Conservation (phyloP, 805 yeast genomes). For the Ogataea neopini region DNA sequence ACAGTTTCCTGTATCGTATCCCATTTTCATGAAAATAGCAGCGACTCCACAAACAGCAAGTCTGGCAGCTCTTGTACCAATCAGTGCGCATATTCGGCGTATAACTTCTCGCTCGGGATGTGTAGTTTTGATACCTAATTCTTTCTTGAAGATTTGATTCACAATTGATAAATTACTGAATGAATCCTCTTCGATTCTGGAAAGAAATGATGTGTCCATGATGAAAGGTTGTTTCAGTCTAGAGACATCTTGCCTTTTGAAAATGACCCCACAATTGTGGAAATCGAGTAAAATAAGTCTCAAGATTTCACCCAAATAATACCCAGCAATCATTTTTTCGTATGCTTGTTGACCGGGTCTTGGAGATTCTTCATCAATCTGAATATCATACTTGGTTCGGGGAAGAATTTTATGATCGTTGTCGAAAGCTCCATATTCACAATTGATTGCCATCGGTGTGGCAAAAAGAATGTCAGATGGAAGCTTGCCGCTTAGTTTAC, state of each 20-base stretch:
- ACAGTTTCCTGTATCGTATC: constrained; percentile 72
- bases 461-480: constrained; percentile 59
- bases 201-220: constrained; percentile 88
- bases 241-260: constrained; percentile 66
- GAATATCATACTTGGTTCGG: constrained; percentile 83
- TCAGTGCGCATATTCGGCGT: constrained; percentile 78
- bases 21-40: constrained; percentile 87
- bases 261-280: constrained; percentile 61
- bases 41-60: constrained; percentile 94
- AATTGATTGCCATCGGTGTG: constrained; percentile 91
- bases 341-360: constrained; percentile 95
- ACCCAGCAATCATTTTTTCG: constrained; percentile 97
- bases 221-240: constrained; percentile 63
- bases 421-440: constrained; percentile 98
- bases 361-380: constrained; percentile 83
- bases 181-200: constrained; percentile 86
- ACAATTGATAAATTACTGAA: constrained; percentile 80
- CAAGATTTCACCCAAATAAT: constrained; percentile 89
- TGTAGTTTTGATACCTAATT: constrained; percentile 65
- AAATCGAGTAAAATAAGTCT: constrained; percentile 79
- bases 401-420: constrained; percentile 84
- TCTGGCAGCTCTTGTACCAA: constrained; percentile 92
- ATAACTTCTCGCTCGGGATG: constrained; percentile 77
- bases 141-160: constrained; percentile 59
- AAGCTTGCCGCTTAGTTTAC: constrained; percentile 74